A percentile compares a stretch with the other conserved stretches of the same genome.
phyloP scores from a whole-genome alignment of 2,329 filamentous ascomycete genomes.

The Xylariales sp. region DNA sequence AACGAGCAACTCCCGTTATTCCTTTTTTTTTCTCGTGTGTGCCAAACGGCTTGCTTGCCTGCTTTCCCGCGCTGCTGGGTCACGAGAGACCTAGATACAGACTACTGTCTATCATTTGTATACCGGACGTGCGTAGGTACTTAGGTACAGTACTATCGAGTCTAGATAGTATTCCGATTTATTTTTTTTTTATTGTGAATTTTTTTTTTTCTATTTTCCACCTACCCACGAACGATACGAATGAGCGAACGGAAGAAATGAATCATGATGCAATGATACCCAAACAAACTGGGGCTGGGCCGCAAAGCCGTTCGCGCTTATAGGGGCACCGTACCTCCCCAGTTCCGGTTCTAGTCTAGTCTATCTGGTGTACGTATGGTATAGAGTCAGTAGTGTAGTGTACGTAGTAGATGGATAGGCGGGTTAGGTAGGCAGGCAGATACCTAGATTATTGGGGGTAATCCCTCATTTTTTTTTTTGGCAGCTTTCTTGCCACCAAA shows the following conservation, averaged over 20 bases:
- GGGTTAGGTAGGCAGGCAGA: neutral
- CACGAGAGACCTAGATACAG: neutral
- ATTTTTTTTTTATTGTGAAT: too few relatives aligned
- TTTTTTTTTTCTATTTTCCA: constrained; percentile 8
- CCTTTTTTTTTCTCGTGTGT: neutral
- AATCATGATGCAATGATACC: constrained; percentile 37
- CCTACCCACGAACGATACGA: constrained; percentile 19
- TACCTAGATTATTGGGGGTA: too few relatives aligned
- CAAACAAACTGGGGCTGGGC: constrained; percentile 37
- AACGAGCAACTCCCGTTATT: neutral
- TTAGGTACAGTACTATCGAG: too few relatives aligned
- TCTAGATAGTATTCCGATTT: too few relatives aligned
- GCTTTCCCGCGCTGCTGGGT: neutral
- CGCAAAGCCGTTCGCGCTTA: constrained; percentile 36
- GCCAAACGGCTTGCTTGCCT: neutral
- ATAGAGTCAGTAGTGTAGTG: neutral
- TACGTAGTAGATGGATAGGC: too few relatives aligned
- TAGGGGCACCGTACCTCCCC: neutral
- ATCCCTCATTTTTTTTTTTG: too few relatives aligned
- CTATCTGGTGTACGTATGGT: neutral
- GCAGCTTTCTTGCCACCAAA: neutral
- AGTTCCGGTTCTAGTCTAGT: neutral
- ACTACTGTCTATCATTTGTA: too few relatives aligned
- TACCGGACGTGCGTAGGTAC: too few relatives aligned
- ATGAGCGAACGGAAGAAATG: neutral